Evolutionary conservation across 2,329 filamentous ascomycete genomes (phyloP).

Genomic region (Sclerotinia subarctica): DNA sequence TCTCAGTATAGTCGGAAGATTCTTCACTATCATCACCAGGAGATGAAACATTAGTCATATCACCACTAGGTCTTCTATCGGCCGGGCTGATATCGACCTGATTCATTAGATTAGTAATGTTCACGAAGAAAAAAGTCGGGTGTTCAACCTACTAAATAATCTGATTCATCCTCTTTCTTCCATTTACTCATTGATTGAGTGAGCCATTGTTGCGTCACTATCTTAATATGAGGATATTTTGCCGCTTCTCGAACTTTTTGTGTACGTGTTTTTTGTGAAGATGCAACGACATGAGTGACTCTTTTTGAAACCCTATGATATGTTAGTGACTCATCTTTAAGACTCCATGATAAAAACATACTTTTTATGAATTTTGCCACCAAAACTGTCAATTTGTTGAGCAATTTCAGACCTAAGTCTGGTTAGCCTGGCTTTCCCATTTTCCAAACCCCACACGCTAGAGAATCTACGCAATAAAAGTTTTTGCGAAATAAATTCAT

Average conservation of each 20-base stretch:
- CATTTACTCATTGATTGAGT: conserved; percentile 80
- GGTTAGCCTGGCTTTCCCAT: conserved; percentile 13
- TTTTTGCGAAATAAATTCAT: neutral
- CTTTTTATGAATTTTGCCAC: conserved; percentile 58
- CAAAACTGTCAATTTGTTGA: conserved; percentile 82
- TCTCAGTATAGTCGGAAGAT: conserved; percentile 38
- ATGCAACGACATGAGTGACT: conserved; percentile 73
- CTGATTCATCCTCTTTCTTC: conserved; percentile 72
- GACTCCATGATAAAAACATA: conserved; percentile 22
- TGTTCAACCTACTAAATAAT: conserved; percentile 40
- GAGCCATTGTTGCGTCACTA: conserved; percentile 90
- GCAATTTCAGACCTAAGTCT: conserved; percentile 73
- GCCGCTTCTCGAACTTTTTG: conserved; percentile 88
- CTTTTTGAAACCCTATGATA: conserved; percentile 52
- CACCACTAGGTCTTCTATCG: conserved; percentile 45
- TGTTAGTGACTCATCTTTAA: conserved; percentile 9
- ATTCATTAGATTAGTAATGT: conserved; percentile 9
- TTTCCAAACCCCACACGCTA: conserved; percentile 4
- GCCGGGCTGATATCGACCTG: conserved; percentile 67
- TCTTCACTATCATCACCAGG: conserved; percentile 41
- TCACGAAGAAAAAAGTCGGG: neutral
- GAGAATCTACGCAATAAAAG: conserved; percentile 26
- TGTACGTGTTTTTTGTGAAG: conserved; percentile 69
- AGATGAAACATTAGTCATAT: conserved; percentile 47
- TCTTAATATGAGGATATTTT: conserved; percentile 75